Evolutionary conservation across 2,329 filamentous ascomycete genomes (phyloP), one percentile per base, ranked within the genome.

Genomic region (Bipolaris cookei): DNA sequence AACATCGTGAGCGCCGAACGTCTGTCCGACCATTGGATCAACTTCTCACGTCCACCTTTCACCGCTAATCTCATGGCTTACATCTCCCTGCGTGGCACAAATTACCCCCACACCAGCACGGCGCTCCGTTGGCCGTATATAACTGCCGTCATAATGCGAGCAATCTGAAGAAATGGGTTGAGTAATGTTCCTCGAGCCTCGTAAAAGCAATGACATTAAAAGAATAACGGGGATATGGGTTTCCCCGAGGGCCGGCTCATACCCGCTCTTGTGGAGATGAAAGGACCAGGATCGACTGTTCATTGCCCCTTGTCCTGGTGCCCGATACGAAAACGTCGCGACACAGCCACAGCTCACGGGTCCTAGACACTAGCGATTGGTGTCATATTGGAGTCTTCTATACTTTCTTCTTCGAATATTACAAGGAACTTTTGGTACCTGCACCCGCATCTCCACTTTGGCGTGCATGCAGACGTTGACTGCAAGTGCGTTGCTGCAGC

Each of bases 1-100:
- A 46, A 41, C 35, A 49, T 50, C 46, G 54, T 59, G 56, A 55
- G 58, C 57, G 49, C 56, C 25, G 25, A 56, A 32, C 39, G 23
- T 54, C 47, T 50, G 56, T 54, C 57, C 54, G 52, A 62, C 62
- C 34, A 65, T 62, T 55, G 51, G 53, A 51, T 51, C 38, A 51
- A 41, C 50, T 25, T 38, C 48, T 30, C 52, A 37, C 32, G 48
- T 48, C 56, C 44, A 42, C 49, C 34, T 47, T 50, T 56, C 51
- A 41, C 56, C 48, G 48, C 51, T 49, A 50, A 39, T 41, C 42
- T 50, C 51, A 57, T 46, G 42, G 42, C 28, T 38, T 38, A 13
- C 44, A 34, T 28, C 25, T 45, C 20, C 32, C 39, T 54, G 55
- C 21, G 23, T 28, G 25, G 25, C 34, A 45, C 35, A 21, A 25